phyloP scores from a whole-genome alignment of 1,284 basidiomycete genomes.

The Cutaneotrichosporon sp. region DNA sequence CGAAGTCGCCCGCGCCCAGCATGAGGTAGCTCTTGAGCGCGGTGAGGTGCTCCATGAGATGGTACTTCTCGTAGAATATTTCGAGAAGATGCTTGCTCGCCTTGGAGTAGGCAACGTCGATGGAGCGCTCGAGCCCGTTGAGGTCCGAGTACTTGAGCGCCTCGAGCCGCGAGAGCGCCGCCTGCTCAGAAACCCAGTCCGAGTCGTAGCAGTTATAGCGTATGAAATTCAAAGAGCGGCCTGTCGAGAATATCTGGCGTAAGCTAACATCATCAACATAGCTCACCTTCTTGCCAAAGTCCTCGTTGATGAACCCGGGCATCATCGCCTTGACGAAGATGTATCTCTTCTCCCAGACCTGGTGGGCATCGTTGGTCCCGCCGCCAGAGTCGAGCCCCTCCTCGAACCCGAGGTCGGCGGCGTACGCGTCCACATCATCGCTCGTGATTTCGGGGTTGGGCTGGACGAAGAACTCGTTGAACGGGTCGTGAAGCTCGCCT shows the following conservation, averaged over 20 bases:
- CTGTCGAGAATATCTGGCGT: constrained; percentile 92
- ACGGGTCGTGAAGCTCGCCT: constrained; percentile 93
- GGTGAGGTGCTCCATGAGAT: constrained; percentile 81
- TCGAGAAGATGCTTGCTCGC: constrained; percentile 91
- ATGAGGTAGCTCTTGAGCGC: constrained; percentile 93
- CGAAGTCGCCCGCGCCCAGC: constrained; percentile 93
- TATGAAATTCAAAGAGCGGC: constrained; percentile 97
- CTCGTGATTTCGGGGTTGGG: constrained; percentile 72
- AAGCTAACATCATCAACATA: neutral
- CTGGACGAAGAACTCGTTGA: constrained; percentile 94
- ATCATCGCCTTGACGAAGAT: constrained; percentile 89
- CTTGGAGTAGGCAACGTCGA: constrained; percentile 88
- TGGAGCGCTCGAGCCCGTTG: constrained; percentile 85
- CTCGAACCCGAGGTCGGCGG: constrained; percentile 45
- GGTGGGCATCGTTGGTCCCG: constrained; percentile 47
- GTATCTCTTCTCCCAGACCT: constrained; percentile 92
- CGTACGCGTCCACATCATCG: constrained; percentile 61
- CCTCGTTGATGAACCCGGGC: constrained; percentile 93
- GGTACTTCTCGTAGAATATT: constrained; percentile 95
- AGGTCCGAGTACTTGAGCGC: constrained; percentile 94
- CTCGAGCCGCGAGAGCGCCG: constrained; percentile 64
- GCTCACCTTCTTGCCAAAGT: constrained; percentile 86
- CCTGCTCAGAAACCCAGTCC: constrained; percentile 89
- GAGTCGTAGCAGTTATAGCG: constrained; percentile 94
- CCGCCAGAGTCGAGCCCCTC: constrained; percentile 38